Conservation (phyloP, 352 stramenopile species). For the Globisporangium orthogonon region DNA sequence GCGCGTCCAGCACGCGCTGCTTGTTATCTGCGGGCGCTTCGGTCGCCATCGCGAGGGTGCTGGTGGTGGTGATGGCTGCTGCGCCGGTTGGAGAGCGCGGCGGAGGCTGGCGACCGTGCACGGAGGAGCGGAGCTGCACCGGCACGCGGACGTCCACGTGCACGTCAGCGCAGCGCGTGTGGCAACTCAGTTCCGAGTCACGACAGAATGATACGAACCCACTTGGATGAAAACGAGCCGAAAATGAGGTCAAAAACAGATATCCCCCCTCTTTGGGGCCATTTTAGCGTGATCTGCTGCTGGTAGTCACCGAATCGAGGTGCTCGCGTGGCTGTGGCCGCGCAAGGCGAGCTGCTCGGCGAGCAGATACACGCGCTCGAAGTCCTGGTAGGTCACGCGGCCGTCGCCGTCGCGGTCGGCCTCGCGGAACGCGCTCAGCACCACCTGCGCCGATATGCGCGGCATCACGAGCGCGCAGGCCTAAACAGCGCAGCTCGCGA, state of each 20-base stretch:
- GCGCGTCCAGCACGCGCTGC: constrained; percentile 28
- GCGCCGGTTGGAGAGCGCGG: background rate
- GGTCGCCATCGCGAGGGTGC: constrained; percentile 1
- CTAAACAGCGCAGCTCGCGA: constrained; percentile 5
- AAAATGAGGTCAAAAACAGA: no score
- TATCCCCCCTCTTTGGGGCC: no score
- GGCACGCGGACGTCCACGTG: no score
- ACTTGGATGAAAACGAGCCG: no score
- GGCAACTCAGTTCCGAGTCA: no score
- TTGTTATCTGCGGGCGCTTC: constrained; percentile 10
- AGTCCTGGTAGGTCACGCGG: constrained; percentile 13
- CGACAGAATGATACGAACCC: no score
- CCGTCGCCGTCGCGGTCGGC: constrained; percentile 54
- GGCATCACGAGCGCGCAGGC: constrained; percentile 32
- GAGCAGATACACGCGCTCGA: constrained; percentile 10
- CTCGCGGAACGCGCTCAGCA: constrained; percentile 36
- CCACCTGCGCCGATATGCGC: constrained; percentile 22
- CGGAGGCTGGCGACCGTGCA: background rate
- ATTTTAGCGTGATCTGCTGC: no score
- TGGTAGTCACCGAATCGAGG: background rate
- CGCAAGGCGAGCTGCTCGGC: background rate
- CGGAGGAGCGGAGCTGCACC: no score
- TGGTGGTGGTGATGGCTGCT: background rate
- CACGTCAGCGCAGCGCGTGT: no score
- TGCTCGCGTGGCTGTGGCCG: background rate